Conservation (phyloP, 2,329 filamentous ascomycete species). For the Colletotrichum liriopes region DNA sequence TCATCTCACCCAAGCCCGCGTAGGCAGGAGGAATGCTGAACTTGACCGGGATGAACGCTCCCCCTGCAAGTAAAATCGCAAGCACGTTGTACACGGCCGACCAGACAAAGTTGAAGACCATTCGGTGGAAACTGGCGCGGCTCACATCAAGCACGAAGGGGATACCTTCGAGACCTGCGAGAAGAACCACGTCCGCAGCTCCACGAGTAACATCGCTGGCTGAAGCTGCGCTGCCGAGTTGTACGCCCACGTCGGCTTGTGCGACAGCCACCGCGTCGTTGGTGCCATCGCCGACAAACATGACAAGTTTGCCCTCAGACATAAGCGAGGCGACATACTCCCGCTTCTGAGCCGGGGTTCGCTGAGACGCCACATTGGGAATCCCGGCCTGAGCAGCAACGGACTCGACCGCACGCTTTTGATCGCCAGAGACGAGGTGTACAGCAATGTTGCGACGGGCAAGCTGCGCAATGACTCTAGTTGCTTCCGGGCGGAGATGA, state of each 20-base stretch:
- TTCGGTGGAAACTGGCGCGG: constrained; percentile 55
- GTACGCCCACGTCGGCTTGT: constrained; percentile 72
- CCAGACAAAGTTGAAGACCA: constrained; percentile 76
- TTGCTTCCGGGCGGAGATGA: constrained; percentile 56
- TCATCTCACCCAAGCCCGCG: constrained; percentile 76
- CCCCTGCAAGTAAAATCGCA: constrained; percentile 73
- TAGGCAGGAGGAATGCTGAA: constrained; percentile 64
- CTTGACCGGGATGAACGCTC: constrained; percentile 65
- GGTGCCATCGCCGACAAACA: constrained; percentile 76
- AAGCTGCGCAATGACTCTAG: constrained; percentile 61
- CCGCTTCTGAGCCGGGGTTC: constrained; percentile 69
- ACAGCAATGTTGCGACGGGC: constrained; percentile 62
- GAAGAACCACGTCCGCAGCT: constrained; percentile 72
- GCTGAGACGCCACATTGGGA: constrained; percentile 60
- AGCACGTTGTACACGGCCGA: constrained; percentile 73
- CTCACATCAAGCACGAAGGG: constrained; percentile 66
- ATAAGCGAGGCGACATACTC: constrained; percentile 63
- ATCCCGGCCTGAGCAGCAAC: constrained; percentile 62
- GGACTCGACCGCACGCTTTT: constrained; percentile 61
- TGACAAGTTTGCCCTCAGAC: constrained; percentile 52
- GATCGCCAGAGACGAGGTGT: constrained; percentile 72
- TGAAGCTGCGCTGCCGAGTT: constrained; percentile 63
- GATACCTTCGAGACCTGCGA: constrained; percentile 67
- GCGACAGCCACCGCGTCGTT: constrained; percentile 76
- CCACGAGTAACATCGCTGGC: constrained; percentile 68